These are phyloP conservation scores for Fonsecaea multimorphosa DNA, from an alignment of 2,329 filamentous ascomycete species.

Conservation along the genomic window DNA sequence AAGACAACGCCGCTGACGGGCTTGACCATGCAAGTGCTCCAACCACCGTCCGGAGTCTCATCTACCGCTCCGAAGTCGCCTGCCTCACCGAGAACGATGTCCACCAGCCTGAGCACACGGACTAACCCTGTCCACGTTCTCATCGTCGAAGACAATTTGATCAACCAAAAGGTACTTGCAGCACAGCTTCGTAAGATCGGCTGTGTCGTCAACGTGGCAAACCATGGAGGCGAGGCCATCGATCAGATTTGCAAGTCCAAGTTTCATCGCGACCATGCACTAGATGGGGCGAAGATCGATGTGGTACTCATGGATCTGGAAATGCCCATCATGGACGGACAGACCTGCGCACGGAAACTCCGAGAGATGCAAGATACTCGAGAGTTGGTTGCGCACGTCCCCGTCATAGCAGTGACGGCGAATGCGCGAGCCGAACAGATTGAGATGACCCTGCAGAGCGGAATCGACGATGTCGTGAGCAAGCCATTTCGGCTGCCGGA, in stretches of 20 bases:
- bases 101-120: conserved; percentile 5
- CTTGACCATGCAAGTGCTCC: conserved; percentile 13
- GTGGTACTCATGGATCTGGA: conserved; percentile 81
- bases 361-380: conserved; percentile 65
- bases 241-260: conserved; percentile 72
- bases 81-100: background rate
- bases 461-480: conserved; percentile 78
- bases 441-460: conserved; percentile 70
- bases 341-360: conserved; percentile 73
- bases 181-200: conserved; percentile 47
- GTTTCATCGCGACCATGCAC: conserved; percentile 56
- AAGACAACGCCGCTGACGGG: conserved; percentile 18
- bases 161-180: conserved; percentile 50
- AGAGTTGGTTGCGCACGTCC: conserved; percentile 52
- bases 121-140: conserved; percentile 41
- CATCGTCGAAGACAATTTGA: conserved; percentile 54
- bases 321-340: conserved; percentile 84
- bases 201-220: conserved; percentile 46
- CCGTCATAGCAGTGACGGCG: conserved; percentile 62
- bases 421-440: conserved; percentile 79
- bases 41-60: background rate
- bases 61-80: background rate
- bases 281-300: conserved; percentile 51
- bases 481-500: conserved; percentile 82
- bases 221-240: conserved; percentile 52